Percentiles rank a stretch among this genome's conserved stretches.
Conservation (phyloP, 805 yeast genomes). For the Schizosaccharomyces lindneri region DNA sequence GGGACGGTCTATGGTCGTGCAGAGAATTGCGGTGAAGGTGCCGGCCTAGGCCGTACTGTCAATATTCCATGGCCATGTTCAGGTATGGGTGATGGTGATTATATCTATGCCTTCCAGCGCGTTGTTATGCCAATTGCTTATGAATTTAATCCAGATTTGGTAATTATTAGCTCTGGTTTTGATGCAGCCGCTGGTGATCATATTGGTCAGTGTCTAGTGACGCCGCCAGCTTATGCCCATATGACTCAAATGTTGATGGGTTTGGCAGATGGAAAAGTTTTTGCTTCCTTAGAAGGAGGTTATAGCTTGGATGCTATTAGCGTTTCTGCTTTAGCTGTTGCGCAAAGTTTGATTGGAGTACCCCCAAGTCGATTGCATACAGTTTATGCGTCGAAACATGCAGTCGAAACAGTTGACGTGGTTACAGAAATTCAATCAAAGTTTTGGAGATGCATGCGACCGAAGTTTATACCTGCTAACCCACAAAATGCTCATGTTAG, state of each 20-base stretch:
- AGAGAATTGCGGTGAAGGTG: slow-evolving; percentile 60
- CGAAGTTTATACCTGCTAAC: slow-evolving; percentile 29
- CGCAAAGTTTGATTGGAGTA: slow-evolving; percentile 77
- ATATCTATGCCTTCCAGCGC: slow-evolving; percentile 67
- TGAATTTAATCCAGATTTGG: slow-evolving; percentile 81
- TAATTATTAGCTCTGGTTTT: slow-evolving; percentile 81
- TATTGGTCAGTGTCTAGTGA: slow-evolving; percentile 85
- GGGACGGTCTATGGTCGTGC: slow-evolving; percentile 72
- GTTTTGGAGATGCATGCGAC: slow-evolving; percentile 55
- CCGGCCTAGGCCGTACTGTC: slow-evolving; percentile 66
- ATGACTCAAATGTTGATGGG: slow-evolving; percentile 83
- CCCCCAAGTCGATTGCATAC: slow-evolving; percentile 61
- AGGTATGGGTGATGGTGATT: slow-evolving; percentile 90
- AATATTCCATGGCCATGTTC: slow-evolving; percentile 84
- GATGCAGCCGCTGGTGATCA: slow-evolving; percentile 98
- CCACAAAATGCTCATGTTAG: slow-evolving; percentile 7
- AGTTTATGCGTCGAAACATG: slow-evolving; percentile 44
- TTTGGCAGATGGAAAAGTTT: slow-evolving; percentile 65
- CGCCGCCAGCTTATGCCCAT: slow-evolving; percentile 89
- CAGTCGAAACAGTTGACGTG: slow-evolving; percentile 56
- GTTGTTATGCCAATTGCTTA: slow-evolving; percentile 68
- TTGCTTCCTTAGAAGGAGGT: slow-evolving; percentile 88
- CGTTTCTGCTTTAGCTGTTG: slow-evolving; percentile 70
- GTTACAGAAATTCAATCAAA: slow-evolving; percentile 59
- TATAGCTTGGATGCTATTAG: slow-evolving; percentile 81